These are phyloP conservation scores for Aureobasidium mangrovei DNA, from an alignment of 2,329 filamentous ascomycete species.

Conservation along the genomic window DNA sequence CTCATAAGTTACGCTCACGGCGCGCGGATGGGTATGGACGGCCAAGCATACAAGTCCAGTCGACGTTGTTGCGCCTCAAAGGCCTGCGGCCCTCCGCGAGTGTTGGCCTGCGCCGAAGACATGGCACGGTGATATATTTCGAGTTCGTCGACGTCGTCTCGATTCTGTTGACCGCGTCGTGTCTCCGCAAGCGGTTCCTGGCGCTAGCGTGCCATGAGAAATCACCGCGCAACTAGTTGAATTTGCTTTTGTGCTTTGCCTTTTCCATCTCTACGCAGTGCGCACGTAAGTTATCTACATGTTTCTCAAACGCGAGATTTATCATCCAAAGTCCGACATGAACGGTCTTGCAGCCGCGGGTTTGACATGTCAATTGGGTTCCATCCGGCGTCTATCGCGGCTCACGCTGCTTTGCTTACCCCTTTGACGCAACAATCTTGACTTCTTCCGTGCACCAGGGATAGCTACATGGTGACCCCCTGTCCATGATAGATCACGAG, in stretches of 20 bases:
- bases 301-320: neutral
- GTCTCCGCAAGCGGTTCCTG: neutral
- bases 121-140: neutral
- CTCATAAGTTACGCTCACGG: slow-evolving; percentile 8
- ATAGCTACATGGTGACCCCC: slow-evolving; percentile 1
- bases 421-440: neutral
- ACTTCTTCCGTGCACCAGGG: neutral
- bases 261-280: neutral
- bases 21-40: neutral
- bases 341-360: neutral
- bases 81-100: slow-evolving; percentile 1
- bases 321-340: neutral
- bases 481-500: slow-evolving; percentile 7
- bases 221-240: neutral
- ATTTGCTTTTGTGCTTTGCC: slow-evolving; percentile 1
- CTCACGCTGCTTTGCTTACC: neutral
- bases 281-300: neutral
- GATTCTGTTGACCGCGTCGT: neutral
- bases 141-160: neutral
- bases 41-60: slow-evolving; percentile 16
- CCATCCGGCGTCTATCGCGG: slow-evolving; percentile 8
- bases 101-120: slow-evolving; percentile 9
- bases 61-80: slow-evolving; percentile 15
- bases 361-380: slow-evolving; percentile 12
- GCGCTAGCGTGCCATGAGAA: neutral